Percentiles rank a stretch among this genome's conserved stretches.
Conservation (phyloP, 129 eudicot genomes). For the Saposhnikovia divaricata region DNA sequence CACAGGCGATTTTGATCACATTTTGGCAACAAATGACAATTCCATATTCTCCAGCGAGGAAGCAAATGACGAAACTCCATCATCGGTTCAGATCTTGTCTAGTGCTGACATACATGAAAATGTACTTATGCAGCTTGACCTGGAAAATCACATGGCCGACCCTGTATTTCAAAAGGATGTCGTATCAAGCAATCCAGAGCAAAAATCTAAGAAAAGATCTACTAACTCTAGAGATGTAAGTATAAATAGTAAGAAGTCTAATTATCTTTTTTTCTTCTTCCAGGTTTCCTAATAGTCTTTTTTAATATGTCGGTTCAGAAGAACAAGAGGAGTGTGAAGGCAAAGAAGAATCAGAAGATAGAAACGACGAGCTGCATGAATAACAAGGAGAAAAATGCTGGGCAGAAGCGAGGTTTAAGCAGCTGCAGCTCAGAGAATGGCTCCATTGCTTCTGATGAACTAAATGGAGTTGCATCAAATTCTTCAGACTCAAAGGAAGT, state of each 20-base stretch:
- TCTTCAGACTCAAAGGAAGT: constrained; percentile 21
- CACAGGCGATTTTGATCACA: not conserved
- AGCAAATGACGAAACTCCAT: not conserved
- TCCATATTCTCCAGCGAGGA: not conserved
- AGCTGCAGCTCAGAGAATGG: constrained; percentile 46
- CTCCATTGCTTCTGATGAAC: constrained; percentile 36
- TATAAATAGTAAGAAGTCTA: not conserved
- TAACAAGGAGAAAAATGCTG: constrained; percentile 24
- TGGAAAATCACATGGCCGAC: not conserved
- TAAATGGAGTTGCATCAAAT: constrained; percentile 4
- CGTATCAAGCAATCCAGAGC: constrained; percentile 6
- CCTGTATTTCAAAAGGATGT: not conserved
- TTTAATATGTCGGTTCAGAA: constrained; percentile 27
- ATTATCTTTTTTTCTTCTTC: not conserved
- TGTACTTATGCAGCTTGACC: not conserved
- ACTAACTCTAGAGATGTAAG: constrained; percentile 32
- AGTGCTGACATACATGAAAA: not conserved
- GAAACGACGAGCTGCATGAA: not conserved
- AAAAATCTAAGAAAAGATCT: constrained; percentile 43
- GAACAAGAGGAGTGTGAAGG: constrained; percentile 41
- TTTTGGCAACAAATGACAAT: not conserved
- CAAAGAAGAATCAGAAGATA: constrained; percentile 30
- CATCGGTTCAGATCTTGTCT: not conserved
- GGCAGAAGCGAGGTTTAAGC: constrained; percentile 25
- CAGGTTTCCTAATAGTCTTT: not conserved